These are phyloP conservation scores for Waltergamsia citrina DNA, from an alignment of 2,329 filamentous ascomycete genomes.

Conservation along the genomic window DNA sequence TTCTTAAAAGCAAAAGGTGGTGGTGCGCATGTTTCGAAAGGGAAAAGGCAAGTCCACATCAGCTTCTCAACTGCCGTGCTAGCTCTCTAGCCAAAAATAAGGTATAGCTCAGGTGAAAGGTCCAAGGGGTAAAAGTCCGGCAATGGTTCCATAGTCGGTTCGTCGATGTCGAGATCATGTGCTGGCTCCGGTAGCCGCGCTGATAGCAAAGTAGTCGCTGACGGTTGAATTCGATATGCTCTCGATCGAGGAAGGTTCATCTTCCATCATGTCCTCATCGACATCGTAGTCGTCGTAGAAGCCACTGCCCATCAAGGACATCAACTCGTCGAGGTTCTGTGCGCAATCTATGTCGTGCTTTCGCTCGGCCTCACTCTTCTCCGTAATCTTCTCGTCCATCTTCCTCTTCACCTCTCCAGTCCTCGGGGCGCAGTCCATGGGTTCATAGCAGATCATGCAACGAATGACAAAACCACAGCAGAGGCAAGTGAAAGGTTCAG, in stretches of 20 bases:
- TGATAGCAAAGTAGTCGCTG: too few species aligned
- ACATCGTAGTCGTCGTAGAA: slow-evolving; percentile 17
- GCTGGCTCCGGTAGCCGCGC: too few species aligned
- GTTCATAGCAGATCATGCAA: slow-evolving; percentile 28
- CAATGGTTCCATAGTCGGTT: too few species aligned
- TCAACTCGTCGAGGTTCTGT: neutral
- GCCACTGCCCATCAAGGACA: neutral
- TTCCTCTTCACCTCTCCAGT: slow-evolving; percentile 8
- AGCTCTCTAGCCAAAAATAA: too few species aligned
- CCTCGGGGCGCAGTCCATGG: slow-evolving; percentile 12
- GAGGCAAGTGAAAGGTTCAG: slow-evolving; percentile 27
- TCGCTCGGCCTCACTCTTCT: neutral
- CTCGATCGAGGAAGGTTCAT: slow-evolving; percentile 7
- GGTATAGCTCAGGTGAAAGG: too few species aligned
- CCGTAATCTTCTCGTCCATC: slow-evolving; percentile 10
- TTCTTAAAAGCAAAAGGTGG: too few species aligned
- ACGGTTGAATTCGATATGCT: too few species aligned
- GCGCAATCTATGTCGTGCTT: neutral
- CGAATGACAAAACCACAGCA: slow-evolving; percentile 34
- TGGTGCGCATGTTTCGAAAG: too few species aligned
- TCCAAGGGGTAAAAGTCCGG: too few species aligned
- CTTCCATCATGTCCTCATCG: slow-evolving; percentile 25
- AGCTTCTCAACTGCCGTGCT: neutral
- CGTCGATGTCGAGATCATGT: too few species aligned
- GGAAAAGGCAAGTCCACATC: neutral